Conservation (phyloP, 2,329 filamentous ascomycete species). For the Colletotrichum liaoningense region DNA sequence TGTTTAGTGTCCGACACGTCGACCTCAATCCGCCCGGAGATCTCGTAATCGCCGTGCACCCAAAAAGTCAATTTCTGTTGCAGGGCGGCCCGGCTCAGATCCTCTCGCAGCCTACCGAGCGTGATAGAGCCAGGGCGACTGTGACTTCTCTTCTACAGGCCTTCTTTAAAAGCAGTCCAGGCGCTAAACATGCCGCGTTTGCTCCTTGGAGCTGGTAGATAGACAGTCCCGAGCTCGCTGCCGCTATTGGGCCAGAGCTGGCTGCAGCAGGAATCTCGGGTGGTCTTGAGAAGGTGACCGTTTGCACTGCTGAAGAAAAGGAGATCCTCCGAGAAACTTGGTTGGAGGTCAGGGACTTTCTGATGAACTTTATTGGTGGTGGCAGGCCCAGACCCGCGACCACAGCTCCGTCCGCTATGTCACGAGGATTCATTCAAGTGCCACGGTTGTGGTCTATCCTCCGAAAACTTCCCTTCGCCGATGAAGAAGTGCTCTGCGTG, state of each 20-base stretch:
- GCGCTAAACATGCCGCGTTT: neutral
- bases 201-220: neutral
- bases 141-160: neutral
- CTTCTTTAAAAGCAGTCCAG: neutral
- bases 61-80: neutral
- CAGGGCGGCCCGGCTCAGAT: neutral
- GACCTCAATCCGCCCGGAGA: neutral
- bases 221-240: neutral
- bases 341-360: rapidly evolving
- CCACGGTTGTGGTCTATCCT: neutral
- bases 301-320: neutral
- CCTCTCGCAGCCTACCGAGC: neutral
- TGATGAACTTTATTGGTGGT: neutral
- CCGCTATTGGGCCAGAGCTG: neutral
- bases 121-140: neutral
- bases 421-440: neutral
- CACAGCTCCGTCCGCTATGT: neutral
- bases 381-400: neutral
- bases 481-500: conserved; percentile 13
- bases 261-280: neutral
- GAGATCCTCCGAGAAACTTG: neutral
- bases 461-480: neutral
- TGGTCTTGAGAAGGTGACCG: neutral
- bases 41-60: neutral
- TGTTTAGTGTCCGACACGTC: conserved; percentile 1